Evolutionary conservation across 352 stramenopile species (phyloP).

Genomic region (Globisporangium heterothallicum): DNA sequence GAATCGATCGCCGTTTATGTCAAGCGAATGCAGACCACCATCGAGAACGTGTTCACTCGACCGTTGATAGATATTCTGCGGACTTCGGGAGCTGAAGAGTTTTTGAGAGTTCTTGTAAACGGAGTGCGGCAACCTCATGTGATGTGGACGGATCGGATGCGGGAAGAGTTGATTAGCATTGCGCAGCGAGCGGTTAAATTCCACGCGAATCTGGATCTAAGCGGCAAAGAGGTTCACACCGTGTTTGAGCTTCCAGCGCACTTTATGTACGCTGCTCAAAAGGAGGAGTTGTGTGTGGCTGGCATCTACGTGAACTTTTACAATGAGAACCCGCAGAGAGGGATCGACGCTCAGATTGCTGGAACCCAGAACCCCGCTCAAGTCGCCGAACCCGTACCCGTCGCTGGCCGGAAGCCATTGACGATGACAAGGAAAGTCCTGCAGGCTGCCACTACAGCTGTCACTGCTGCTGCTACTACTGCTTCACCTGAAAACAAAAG

Average conservation of each 20-base stretch:
- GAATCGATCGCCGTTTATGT: conserved; percentile 74
- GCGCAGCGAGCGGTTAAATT: conserved; percentile 69
- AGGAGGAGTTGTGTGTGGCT: conserved; percentile 78
- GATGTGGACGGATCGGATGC: conserved; percentile 86
- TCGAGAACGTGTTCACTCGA: conserved; percentile 77
- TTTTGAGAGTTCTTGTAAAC: conserved; percentile 63
- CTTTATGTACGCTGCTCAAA: conserved; percentile 81
- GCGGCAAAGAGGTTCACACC: conserved; percentile 49
- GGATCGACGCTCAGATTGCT: conserved; percentile 70
- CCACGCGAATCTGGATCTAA: conserved; percentile 51
- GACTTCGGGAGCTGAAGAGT: conserved; percentile 49
- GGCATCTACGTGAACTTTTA: conserved; percentile 89
- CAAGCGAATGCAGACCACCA: conserved; percentile 77
- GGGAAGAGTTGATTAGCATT: conserved; percentile 64
- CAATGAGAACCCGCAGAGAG: conserved; percentile 77
- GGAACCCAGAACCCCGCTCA: conserved; percentile 44
- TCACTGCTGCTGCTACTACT: conserved; percentile 13
- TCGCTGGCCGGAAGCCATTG: conserved; percentile 6
- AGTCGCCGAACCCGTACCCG: conserved; percentile 4
- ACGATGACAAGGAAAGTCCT: conserved; percentile 20
- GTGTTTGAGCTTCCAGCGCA: conserved; percentile 69
- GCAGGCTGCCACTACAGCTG: conserved; percentile 12
- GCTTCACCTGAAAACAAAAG: conserved; percentile 36
- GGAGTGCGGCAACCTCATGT: conserved; percentile 79
- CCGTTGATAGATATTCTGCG: conserved; percentile 72